A percentile compares a stretch with the other conserved stretches of the same genome.
Conservation (phyloP, 345 rosid species). For the Eutrema heterophyllum region DNA sequence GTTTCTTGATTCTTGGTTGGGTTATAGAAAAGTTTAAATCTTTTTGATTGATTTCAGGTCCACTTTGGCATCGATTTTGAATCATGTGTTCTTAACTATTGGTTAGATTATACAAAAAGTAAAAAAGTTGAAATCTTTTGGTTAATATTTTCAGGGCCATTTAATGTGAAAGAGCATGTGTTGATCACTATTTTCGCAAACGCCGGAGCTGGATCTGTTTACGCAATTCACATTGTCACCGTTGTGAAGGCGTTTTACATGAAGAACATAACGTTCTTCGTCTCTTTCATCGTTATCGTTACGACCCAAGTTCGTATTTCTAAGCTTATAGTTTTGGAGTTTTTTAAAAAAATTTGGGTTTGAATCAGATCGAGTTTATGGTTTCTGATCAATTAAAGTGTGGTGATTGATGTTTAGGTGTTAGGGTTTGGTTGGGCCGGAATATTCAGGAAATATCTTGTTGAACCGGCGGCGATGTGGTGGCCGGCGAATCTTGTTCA, state of each 20-base stretch:
- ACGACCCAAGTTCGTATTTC: constrained; percentile 71
- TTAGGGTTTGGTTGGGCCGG: constrained; percentile 99
- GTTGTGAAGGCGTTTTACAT: constrained; percentile 87
- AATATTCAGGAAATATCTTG: constrained; percentile 74
- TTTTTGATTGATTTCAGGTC: neutral
- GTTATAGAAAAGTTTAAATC: too few relatives aligned
- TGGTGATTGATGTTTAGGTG: constrained; percentile 53
- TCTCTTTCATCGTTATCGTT: constrained; percentile 70
- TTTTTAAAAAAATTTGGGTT: neutral
- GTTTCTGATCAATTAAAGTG: neutral
- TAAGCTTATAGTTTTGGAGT: neutral
- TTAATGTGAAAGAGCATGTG: constrained; percentile 95
- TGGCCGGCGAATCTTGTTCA: constrained; percentile 99
- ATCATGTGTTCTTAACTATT: neutral
- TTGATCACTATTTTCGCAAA: constrained; percentile 90
- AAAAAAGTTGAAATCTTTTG: neutral
- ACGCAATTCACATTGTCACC: constrained; percentile 81
- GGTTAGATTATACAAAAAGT: neutral
- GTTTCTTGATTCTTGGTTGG: too few relatives aligned
- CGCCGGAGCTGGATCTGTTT: constrained; percentile 93
- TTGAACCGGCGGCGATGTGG: constrained; percentile 99
- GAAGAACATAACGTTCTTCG: constrained; percentile 71
- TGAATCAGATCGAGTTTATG: neutral
- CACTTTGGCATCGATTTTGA: neutral
- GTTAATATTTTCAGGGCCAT: constrained; percentile 49